phyloP scores from a whole-genome alignment of 2,329 filamentous ascomycete genomes.

The Ceratocystis harringtonii region DNA sequence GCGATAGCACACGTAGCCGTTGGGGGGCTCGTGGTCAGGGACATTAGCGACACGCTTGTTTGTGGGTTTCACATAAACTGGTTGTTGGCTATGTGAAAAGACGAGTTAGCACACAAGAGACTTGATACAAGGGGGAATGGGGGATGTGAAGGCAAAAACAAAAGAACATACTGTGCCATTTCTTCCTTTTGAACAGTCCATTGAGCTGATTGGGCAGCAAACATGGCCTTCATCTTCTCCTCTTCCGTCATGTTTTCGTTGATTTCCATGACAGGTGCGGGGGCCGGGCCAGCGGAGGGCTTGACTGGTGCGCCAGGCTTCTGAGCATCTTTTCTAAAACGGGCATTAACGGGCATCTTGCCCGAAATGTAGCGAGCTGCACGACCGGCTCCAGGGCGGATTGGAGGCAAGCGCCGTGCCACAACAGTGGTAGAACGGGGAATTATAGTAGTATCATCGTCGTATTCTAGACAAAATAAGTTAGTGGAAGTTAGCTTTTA shows the following conservation, averaged over 20 bases:
- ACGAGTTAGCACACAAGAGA: conserved; percentile 24
- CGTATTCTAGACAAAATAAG: conserved; percentile 52
- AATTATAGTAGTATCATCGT: conserved; percentile 96
- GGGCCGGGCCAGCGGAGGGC: conserved; percentile 43
- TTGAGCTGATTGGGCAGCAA: conserved; percentile 74
- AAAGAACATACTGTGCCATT: conserved; percentile 58
- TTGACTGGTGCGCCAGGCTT: conserved; percentile 65
- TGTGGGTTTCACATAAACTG: conserved; percentile 41
- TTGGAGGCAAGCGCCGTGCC: conserved; percentile 69
- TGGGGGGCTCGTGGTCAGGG: conserved; percentile 82
- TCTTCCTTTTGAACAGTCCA: conserved; percentile 91
- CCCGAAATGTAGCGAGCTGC: conserved; percentile 92
- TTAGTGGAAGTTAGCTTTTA: conserved; percentile 22
- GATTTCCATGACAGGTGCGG: conserved; percentile 49
- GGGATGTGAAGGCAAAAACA: neutral
- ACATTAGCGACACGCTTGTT: conserved; percentile 56
- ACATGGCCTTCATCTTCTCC: conserved; percentile 84
- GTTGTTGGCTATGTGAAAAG: conserved; percentile 37
- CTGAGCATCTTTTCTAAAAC: conserved; percentile 34
- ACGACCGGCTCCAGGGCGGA: conserved; percentile 71
- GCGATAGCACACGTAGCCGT: conserved; percentile 89
- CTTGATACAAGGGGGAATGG: conserved; percentile 10
- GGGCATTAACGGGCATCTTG: conserved; percentile 53
- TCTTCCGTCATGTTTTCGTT: conserved; percentile 79
- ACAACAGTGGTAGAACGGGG: conserved; percentile 88